Evolutionary conservation across 2,329 filamentous ascomycete genomes (phyloP).

Genomic region (Curvularia verruculosa): DNA sequence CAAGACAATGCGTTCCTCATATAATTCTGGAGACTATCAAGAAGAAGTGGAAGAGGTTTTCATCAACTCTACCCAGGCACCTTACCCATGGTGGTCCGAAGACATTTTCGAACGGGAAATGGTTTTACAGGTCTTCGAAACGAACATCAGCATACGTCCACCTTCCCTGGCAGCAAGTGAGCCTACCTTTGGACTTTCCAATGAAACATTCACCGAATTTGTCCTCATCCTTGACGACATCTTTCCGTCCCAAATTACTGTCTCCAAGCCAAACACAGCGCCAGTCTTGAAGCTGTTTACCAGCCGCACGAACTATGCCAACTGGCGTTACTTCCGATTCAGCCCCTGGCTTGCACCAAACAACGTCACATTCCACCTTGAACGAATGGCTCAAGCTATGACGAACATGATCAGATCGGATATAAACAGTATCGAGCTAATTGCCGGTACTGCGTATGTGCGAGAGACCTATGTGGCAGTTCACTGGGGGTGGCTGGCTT

Average conservation of each 20-base stretch:
- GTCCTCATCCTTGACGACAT: slow-evolving; percentile 12
- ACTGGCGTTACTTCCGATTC: slow-evolving; percentile 6
- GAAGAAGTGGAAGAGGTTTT: slow-evolving; percentile 19
- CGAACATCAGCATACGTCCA: slow-evolving; percentile 16
- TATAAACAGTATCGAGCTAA: slow-evolving; percentile 13
- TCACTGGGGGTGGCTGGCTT: slow-evolving; percentile 39
- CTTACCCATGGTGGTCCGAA: slow-evolving; percentile 8
- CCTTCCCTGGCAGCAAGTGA: background rate
- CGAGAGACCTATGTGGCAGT: slow-evolving; percentile 22
- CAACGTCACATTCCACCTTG: slow-evolving; percentile 30
- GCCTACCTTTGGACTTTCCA: slow-evolving; percentile 14
- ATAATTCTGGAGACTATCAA: slow-evolving; percentile 18
- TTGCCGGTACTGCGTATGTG: slow-evolving; percentile 6
- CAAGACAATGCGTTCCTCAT: slow-evolving; percentile 28
- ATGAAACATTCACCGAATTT: background rate
- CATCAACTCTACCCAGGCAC: slow-evolving; percentile 2
- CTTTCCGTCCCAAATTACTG: slow-evolving; percentile 17
- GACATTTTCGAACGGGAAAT: background rate
- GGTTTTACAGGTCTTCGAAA: background rate
- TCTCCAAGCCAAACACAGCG: background rate
- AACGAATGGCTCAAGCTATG: slow-evolving; percentile 25
- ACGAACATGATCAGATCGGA: slow-evolving; percentile 21
- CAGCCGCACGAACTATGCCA: background rate
- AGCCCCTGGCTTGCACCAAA: slow-evolving; percentile 29
- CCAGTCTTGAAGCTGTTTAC: slow-evolving; percentile 7